Conservation (phyloP, 768 basidiomycete species). For the Pluteus cervinus region DNA sequence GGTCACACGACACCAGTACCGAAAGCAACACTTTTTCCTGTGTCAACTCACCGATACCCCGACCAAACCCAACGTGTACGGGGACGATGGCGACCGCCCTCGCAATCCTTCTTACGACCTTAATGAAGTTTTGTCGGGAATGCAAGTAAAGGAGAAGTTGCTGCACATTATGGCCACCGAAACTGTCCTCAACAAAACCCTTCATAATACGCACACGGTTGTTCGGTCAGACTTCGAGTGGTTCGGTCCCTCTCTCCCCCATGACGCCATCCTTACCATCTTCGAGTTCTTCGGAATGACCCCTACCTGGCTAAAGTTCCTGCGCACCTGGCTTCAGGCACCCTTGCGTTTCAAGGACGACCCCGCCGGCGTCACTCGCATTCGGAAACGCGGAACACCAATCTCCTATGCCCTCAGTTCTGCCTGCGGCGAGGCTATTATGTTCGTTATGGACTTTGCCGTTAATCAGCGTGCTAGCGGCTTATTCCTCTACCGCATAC, state of each 20-base stretch:
- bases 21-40: conserved; percentile 24
- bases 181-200: conserved; percentile 28
- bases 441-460: conserved; percentile 43
- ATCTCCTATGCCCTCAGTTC: conserved; percentile 34
- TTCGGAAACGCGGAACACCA: conserved; percentile 36
- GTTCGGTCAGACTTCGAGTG: conserved; percentile 38
- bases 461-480: conserved; percentile 37
- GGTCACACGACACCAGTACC: conserved; percentile 16
- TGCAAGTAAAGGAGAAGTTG: conserved; percentile 30
- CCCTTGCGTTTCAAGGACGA: conserved; percentile 28
- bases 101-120: conserved; percentile 13
- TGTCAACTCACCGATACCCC: conserved; percentile 24
- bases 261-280: conserved; percentile 26
- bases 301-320: conserved; percentile 18
- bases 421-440: conserved; percentile 33
- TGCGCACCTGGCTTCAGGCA: conserved; percentile 26
- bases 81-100: conserved; percentile 20
- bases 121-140: conserved; percentile 9
- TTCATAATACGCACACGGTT: conserved; percentile 27
- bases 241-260: conserved; percentile 37
- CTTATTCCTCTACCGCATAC: conserved; percentile 36
- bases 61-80: conserved; percentile 6
- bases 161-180: conserved; percentile 36
- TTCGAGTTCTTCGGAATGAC: conserved; percentile 20
- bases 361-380: conserved; percentile 17